Base-by-base conservation (phyloP, 306 rosid species). In the Medicago truncatula region DNA sequence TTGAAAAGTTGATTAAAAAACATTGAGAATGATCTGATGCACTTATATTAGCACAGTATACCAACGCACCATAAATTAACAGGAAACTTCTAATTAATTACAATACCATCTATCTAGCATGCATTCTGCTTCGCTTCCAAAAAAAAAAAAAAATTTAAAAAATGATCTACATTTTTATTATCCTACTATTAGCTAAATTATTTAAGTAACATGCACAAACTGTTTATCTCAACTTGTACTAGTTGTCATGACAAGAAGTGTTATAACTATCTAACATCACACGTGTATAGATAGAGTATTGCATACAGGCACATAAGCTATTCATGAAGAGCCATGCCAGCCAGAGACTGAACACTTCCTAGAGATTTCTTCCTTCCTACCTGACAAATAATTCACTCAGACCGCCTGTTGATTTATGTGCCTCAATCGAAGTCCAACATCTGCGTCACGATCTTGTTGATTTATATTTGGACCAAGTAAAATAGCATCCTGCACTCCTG, bases 371-470 rank as follows among this genome's bases (percentile, higher is more conserved):
- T 70, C 77, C 38, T 36, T 58, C 67, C 77, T 75, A 73, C 80
- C 53, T 36, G 70, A 59, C 54, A 50, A 20, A 40, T 7, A 38
- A 39, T 15, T 31, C 67, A 8, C 52, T 85, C 86, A 82, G 44
- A 11, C 82, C 1, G 57, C 88, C 25, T 82, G 82, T 74, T 52
- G 88, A 78, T 82, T 81, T 71, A 72, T 78, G 47, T 23, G 96
- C 85, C 99, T 87, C 71, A 78, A 80, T 71, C 91, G 88, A 43
- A 90, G 82, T 61, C 97, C 97, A 61, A 84, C 74, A 71, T 90
- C 92, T n/a, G 67, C 95, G 53, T 84, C 97, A 4, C n/a, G 86
- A 53, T 85, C 92, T 9, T 76, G 83, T 59, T 57, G 90, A 49
- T 82, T 80, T 62, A 85, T 53, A 74, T 50, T 80, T 72, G 75